These are phyloP conservation scores for Periglandula ipomoeae DNA, from an alignment of 2,329 filamentous ascomycete genomes.

Conservation along the genomic window DNA sequence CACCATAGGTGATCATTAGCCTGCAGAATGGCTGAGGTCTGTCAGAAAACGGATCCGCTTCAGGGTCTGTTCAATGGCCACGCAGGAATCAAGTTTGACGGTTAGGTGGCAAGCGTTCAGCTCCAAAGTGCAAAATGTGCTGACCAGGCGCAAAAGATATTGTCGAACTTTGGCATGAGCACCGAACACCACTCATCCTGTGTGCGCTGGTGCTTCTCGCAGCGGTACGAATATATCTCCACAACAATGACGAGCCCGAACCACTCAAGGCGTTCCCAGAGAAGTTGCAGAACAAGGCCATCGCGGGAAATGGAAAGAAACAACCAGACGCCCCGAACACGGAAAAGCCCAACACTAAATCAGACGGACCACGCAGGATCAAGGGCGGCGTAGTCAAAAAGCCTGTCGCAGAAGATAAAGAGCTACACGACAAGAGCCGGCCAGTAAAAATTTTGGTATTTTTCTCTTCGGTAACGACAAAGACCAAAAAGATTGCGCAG, in stretches of 20 bases:
- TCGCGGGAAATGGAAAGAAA: not conserved
- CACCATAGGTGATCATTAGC: not conserved
- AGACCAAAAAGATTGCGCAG: conserved; percentile 65
- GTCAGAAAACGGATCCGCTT: not conserved
- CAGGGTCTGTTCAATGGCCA: not conserved
- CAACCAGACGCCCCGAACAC: not conserved
- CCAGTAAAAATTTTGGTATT: conserved; percentile 70
- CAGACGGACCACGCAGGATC: conserved; percentile 39
- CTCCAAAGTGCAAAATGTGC: not conserved
- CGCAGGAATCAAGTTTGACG: conserved; percentile 1
- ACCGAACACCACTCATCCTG: conserved; percentile 36
- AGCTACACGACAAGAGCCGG: conserved; percentile 23
- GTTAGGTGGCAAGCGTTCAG: conserved; percentile 3
- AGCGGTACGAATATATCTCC: conserved; percentile 32
- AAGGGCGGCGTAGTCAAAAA: conserved; percentile 32
- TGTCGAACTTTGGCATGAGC: conserved; percentile 36
- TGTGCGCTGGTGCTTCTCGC: conserved; percentile 28
- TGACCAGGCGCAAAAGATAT: conserved; percentile 18
- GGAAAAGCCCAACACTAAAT: conserved; percentile 20
- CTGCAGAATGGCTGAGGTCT: conserved; percentile 3
- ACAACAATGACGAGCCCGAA: conserved; percentile 24
- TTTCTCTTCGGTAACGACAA: conserved; percentile 81
- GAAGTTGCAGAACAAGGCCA: conserved; percentile 18
- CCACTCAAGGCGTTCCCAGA: conserved; percentile 29
- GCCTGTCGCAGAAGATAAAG: conserved; percentile 15